These are phyloP conservation scores for Coniella lustricola DNA, from an alignment of 2,329 filamentous ascomycete genomes.

Conservation along the genomic window DNA sequence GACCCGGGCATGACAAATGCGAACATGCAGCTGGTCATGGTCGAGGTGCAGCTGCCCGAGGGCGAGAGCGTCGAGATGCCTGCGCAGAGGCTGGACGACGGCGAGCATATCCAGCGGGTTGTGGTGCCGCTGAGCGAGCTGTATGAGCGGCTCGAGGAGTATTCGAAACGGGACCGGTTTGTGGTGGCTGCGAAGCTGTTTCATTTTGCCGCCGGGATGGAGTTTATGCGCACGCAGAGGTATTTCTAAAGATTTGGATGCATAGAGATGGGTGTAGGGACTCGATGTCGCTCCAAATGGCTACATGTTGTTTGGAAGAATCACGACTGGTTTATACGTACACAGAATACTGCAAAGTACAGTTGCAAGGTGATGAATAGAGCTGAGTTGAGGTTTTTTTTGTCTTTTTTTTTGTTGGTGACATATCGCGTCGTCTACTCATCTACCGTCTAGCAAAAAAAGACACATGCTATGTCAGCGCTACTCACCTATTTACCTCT, in stretches of 20 bases:
- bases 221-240: slow-evolving; percentile 36
- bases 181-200: slow-evolving; percentile 52
- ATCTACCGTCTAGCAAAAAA: too few species aligned
- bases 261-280: too few species aligned
- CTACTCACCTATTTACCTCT: too few species aligned
- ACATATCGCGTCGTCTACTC: too few species aligned
- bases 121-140: slow-evolving; percentile 50
- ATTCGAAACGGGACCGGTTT: slow-evolving; percentile 38
- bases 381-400: too few species aligned
- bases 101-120: slow-evolving; percentile 55
- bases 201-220: slow-evolving; percentile 53
- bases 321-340: too few species aligned
- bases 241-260: slow-evolving; percentile 17
- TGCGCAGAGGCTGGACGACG: slow-evolving; percentile 52
- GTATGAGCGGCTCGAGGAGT: slow-evolving; percentile 45
- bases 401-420: too few species aligned
- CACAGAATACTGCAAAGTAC: too few species aligned
- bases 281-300: too few species aligned
- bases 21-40: slow-evolving; percentile 55
- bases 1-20: slow-evolving; percentile 54
- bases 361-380: too few species aligned
- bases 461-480: too few species aligned
- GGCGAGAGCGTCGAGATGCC: slow-evolving; percentile 38
- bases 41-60: slow-evolving; percentile 47
- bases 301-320: too few species aligned